phyloP scores from a whole-genome alignment of 495 filamentous ascomycete genomes.

The Trichoderma erinaceum region DNA sequence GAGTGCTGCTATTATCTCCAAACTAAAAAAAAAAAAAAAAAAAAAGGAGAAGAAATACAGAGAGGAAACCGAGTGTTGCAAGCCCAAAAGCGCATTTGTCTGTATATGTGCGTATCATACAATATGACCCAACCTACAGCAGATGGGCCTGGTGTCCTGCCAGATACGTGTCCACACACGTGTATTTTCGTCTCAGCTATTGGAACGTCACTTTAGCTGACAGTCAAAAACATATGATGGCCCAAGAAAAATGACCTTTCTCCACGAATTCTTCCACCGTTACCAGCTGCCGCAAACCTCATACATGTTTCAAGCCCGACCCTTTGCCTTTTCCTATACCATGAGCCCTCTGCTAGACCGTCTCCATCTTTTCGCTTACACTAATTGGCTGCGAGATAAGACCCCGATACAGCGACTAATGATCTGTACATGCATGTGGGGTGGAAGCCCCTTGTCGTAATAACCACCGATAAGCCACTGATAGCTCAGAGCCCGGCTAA shows the following conservation, averaged over 20 bases:
- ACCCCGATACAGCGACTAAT: not conserved
- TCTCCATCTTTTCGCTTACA: slow-evolving; percentile 11
- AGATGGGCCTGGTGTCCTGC: not conserved
- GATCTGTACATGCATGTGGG: not conserved
- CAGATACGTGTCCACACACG: not conserved
- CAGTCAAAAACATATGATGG: not conserved
- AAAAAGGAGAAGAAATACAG: not conserved
- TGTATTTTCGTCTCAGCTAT: not conserved
- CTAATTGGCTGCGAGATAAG: not conserved
- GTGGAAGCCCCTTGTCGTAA: not conserved
- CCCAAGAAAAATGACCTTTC: not conserved
- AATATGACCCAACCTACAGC: not conserved
- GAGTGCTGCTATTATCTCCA: not conserved
- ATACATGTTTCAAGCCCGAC: not conserved
- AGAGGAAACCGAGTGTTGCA: not conserved
- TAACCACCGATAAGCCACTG: not conserved
- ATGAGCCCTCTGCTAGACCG: not conserved
- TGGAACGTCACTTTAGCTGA: not conserved
- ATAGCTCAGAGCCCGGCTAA: slow-evolving; percentile 1
- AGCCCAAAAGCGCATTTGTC: not conserved
- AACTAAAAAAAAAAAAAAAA: not conserved
- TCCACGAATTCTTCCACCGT: not conserved
- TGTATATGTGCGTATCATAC: slow-evolving; percentile 3
- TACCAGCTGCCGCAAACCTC: not conserved
- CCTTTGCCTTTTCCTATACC: not conserved